Evolutionary conservation across 768 basidiomycete species (phyloP).

Genomic region (Boletus coccyginus): DNA sequence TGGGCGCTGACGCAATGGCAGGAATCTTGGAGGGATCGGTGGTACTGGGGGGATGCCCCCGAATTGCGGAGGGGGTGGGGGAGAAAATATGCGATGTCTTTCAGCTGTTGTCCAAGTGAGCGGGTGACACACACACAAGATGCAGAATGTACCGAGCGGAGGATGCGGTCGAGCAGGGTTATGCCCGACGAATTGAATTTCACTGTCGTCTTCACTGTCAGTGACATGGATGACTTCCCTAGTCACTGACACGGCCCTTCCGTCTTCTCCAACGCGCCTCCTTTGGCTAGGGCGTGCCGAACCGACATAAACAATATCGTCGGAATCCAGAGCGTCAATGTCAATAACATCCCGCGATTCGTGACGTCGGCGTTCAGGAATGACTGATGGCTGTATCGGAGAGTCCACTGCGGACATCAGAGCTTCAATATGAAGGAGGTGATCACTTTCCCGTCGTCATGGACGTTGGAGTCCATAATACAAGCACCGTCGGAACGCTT

Average conservation of each 20-base stretch:
- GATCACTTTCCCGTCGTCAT: slow-evolving; percentile 14
- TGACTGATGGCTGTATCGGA: neutral
- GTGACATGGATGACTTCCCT: slow-evolving; percentile 33
- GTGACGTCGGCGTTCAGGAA: slow-evolving; percentile 13
- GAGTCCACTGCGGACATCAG: slow-evolving; percentile 23
- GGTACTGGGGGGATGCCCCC: slow-evolving; percentile 57
- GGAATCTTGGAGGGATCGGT: slow-evolving; percentile 38
- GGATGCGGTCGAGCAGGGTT: slow-evolving; percentile 18
- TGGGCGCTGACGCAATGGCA: slow-evolving; percentile 37
- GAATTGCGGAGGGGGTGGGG: slow-evolving; percentile 46
- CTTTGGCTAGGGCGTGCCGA: slow-evolving; percentile 25
- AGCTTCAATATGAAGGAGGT: neutral
- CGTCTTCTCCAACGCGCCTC: slow-evolving; percentile 24
- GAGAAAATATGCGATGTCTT: slow-evolving; percentile 37
- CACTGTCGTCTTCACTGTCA: slow-evolving; percentile 42
- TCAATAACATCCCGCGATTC: slow-evolving; percentile 40
- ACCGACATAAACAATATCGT: slow-evolving; percentile 28
- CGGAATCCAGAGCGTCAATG: slow-evolving; percentile 41
- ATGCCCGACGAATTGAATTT: slow-evolving; percentile 27
- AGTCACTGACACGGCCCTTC: slow-evolving; percentile 14
- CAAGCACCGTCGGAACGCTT: neutral
- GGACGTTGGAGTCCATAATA: slow-evolving; percentile 13
- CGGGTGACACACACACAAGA: neutral
- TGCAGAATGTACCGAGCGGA: slow-evolving; percentile 15
- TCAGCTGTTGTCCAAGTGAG: slow-evolving; percentile 7